Evolutionary conservation across 331 rosid genomes (phyloP), one percentile per base, ranked within the genome.

Genomic region (Spiraea crenata): DNA sequence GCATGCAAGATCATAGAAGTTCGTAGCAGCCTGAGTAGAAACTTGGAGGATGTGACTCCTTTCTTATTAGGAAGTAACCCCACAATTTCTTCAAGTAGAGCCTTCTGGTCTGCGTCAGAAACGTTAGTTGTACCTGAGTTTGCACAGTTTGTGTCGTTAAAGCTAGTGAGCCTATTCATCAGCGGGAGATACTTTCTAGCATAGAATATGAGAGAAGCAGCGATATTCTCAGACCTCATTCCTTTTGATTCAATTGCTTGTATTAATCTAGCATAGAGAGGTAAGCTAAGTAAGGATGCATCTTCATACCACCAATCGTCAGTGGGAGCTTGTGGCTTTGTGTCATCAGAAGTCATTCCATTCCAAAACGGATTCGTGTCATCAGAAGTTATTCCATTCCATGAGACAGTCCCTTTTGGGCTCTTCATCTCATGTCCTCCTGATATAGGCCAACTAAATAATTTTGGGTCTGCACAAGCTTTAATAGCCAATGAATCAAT

Each of bases 231-330:
- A 0, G 83, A 66, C 51, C 67, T 75, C 78, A 74, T 59, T 37
- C 83, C 83, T 68, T 63, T 78, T 6, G 71, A 69, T 68, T 78
- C 86, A 9, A 82, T 72, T 1, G 81, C 77, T 34, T 75, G 49
- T 60, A 82, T 67, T 17, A 82, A 47, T 44, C 78, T 73, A 57
- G 75, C 79, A 63, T 65, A 82, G 7, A 75, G 60, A 45, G 81
- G 73, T 56, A 82, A 67, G 71, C 81, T 82, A 11, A 82, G 76
- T 69, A 82, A 78, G 67, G 83, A 78, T 15, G 80, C 80, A 37
- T 82, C 86, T 54, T 78, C 83, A 34, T 52, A 78, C 86, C 86
- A 82, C 86, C 86, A 82, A 17, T 78, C 80, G 12, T 71, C 74
- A 0, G 74, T 67, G 4, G 46, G 45, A 16, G 67, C 57, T 31